Base-by-base conservation (phyloP, 139 green algal species). In the Chlamydomonas sp. region DNA sequence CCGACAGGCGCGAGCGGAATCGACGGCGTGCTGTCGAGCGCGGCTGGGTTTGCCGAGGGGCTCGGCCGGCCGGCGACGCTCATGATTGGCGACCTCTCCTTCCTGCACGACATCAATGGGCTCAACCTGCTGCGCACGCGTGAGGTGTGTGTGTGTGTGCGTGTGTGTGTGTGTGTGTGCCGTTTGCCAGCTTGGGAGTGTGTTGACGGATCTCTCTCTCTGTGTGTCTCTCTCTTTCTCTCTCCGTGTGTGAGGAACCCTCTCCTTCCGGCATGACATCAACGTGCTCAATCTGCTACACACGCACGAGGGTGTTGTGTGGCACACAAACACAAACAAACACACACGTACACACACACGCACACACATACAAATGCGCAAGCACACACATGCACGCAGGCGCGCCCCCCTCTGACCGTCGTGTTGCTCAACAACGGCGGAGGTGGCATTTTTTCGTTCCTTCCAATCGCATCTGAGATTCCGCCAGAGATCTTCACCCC, bases 101-200 rank as follows among this genome's bases (percentile, higher is more conserved):
- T 98, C 78, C 73, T 98, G 63, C 94, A 99, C 68, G 95, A 98
- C 80, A 87, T 84, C 68, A 98, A 98, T 77, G 95, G 92, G 0
- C 81, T 98, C 5, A 85, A 84, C 48, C 80, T 98, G 69, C 83
- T 98, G 58, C 83, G 87, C 34, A 81, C 70, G 30, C 83, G 85
- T 54, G 71, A 70, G 72, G 59, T 77, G 73, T 33, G n/a, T n/a
- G n/a, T n/a, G n/a, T n/a, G n/a, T n/a, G n/a, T n/a, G n/a, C n/a
- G n/a, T n/a, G n/a, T n/a, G n/a, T n/a, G n/a, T n/a, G n/a, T n/a
- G n/a, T n/a, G n/a, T n/a, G n/a, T n/a, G n/a, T n/a, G n/a, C n/a
- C n/a, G n/a, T n/a, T n/a, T n/a, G n/a, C 65, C 2, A 57, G 64
- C 64, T n/a, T n/a, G n/a, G n/a, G n/a, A n/a, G n/a, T n/a, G n/a